Conservation (phyloP, 345 rosid genomes). For the Euclidium syriacum region DNA sequence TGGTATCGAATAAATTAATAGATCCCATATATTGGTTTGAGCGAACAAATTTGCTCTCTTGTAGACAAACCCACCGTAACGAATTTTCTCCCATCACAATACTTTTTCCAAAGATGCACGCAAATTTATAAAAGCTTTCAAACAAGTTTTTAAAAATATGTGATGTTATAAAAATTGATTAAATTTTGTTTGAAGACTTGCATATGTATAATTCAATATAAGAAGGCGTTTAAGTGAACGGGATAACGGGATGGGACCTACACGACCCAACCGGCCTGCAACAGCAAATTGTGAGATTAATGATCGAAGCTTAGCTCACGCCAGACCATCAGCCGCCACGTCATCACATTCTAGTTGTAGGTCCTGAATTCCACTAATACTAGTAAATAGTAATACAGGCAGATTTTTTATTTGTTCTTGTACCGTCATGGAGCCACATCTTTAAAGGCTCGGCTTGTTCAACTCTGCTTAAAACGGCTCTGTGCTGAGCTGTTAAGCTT, state of each 20-base stretch:
- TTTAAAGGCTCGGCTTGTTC: background rate
- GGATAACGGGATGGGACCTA: conserved; percentile 43
- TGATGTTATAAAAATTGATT: background rate
- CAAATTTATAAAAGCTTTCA: no score
- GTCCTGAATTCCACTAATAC: conserved; percentile 41
- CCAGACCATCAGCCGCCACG: conserved; percentile 71
- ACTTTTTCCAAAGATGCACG: no score
- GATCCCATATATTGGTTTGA: no score
- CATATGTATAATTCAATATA: no score
- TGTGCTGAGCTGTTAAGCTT: background rate
- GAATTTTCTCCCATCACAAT: no score
- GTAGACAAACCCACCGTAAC: no score
- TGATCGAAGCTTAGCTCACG: conserved; percentile 64
- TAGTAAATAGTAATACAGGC: background rate
- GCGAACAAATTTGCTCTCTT: no score
- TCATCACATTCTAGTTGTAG: conserved; percentile 33
- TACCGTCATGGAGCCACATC: background rate
- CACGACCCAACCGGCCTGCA: conserved; percentile 34
- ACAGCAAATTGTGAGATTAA: conserved; percentile 38
- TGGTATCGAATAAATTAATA: no score
- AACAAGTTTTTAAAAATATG: no score
- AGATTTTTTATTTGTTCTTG: background rate
- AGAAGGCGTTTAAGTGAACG: conserved; percentile 16
- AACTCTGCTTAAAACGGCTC: background rate
- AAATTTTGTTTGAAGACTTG: no score